Conservation (phyloP, 345 rosid species). For the Moricandia arvensis region DNA sequence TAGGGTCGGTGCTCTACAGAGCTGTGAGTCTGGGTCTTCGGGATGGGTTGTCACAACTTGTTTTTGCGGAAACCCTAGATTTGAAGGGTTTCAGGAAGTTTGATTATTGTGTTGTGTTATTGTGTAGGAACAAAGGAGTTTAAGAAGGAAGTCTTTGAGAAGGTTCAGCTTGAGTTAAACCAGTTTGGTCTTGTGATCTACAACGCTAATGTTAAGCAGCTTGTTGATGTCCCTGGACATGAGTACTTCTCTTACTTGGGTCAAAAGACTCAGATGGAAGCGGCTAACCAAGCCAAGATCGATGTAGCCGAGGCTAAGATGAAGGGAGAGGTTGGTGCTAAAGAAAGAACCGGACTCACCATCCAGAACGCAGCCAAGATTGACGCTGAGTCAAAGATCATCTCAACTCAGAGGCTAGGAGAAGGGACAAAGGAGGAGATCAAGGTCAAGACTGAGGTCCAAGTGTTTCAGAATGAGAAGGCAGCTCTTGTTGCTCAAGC, state of each 20-base stretch:
- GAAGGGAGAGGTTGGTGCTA: conserved; percentile 81
- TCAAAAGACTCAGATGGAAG: conserved; percentile 86
- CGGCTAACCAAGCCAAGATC: conserved; percentile 72
- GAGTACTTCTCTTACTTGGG: conserved; percentile 87
- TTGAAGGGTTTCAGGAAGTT: neutral
- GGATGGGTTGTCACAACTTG: no score
- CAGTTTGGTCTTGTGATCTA: conserved; percentile 72
- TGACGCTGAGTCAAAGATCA: conserved; percentile 70
- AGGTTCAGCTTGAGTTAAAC: conserved; percentile 78
- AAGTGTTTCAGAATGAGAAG: conserved; percentile 64
- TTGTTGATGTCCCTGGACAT: conserved; percentile 78
- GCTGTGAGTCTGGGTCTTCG: no score
- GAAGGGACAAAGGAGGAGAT: conserved; percentile 77
- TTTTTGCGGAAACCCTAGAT: no score
- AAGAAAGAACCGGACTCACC: conserved; percentile 56
- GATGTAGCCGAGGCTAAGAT: conserved; percentile 77
- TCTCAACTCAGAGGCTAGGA: conserved; percentile 55
- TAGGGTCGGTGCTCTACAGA: no score
- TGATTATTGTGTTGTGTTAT: neutral
- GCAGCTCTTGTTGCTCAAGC: conserved; percentile 75
- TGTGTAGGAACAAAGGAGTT: conserved; percentile 57
- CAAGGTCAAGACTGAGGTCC: conserved; percentile 55
- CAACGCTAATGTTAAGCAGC: conserved; percentile 80
- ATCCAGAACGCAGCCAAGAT: conserved; percentile 77
- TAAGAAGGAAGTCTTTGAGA: conserved; percentile 69